Evolutionary conservation across 148 eudicot species (phyloP).

Genomic region (Chenopodium berlandieri): DNA sequence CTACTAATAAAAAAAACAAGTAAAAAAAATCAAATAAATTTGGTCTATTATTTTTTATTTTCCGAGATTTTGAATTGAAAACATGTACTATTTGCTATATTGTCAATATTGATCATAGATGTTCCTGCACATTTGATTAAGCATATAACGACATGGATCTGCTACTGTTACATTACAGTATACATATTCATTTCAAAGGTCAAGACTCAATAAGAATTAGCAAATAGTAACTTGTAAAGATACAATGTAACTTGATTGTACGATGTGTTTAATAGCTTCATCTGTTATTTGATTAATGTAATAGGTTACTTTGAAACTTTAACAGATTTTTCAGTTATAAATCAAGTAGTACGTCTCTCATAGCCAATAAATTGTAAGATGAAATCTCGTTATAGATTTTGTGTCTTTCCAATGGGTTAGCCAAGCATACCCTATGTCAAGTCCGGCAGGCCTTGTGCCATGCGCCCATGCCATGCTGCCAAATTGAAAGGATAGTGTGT

Average conservation of each 20-base stretch:
- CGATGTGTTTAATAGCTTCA: background rate
- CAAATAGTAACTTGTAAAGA: background rate
- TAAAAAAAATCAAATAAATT: no score
- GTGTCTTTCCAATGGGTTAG: background rate
- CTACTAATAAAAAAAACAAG: no score
- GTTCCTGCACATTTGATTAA: background rate
- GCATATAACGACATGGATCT: background rate
- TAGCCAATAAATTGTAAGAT: background rate
- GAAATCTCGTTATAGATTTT: background rate
- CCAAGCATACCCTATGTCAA: no score
- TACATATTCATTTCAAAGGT: background rate
- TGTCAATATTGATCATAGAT: slow-evolving; percentile 11
- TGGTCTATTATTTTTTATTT: background rate
- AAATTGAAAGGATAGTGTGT: no score
- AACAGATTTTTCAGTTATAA: background rate
- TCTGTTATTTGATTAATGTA: background rate
- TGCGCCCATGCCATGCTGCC: no score
- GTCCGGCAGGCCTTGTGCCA: no score
- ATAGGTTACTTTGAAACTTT: background rate
- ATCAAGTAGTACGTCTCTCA: background rate
- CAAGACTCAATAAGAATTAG: background rate
- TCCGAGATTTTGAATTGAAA: background rate
- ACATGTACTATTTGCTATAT: background rate
- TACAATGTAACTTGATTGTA: no score
- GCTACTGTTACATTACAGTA: background rate